Base-by-base conservation (phyloP, 2,329 filamentous ascomycete species). In the Sporothrix mexicana region DNA sequence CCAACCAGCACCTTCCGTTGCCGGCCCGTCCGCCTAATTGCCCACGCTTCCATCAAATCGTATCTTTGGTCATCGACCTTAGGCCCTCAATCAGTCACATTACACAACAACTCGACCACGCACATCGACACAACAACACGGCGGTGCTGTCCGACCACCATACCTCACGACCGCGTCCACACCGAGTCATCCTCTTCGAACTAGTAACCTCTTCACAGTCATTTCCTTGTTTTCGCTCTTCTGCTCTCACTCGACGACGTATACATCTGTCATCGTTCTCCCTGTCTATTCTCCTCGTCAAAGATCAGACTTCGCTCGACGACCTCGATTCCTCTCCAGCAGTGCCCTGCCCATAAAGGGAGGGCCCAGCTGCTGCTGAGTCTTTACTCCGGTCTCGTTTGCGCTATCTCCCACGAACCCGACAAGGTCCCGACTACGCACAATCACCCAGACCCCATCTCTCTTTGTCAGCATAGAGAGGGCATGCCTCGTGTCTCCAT, bases 401-500 rank as follows among this genome's bases (percentile, higher is more conserved):
- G 25, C 41, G 41, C 47, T 23, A 55, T 25, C 20, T 12, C 15
- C 20, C n/a, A 45, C 47, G 20, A 45, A 59, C 55, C 23, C 43
- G 30, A 61, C 47, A 41, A 17, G 9, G 45, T 47, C n/a, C 25
- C 36, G 12, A 36, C 71, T n/a, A 55, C 36, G 7, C 55, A 62
- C 47, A 47, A 69, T 20, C 25, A 51, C 20, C 20, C 49, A 30
- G 15, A 61, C 13, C 15, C 23, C 43, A 36, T 30, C 55, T n/a
- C 49, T n/a, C 4, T 36, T 36, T 7, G 7, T 7, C 30, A 36
- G 30, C 30, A 15, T 17, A 6, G 17, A 45, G 15, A 30, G 47
- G 69, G 49, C 36, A 71, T 69, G 64, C 64, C 41, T 4, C 64
- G 47, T n/a, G 30, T 53, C 15, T 67, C 72, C 55, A 71, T 70